Evolutionary conservation across 768 basidiomycete genomes (phyloP).

Genomic region (Amanita molliuscula): DNA sequence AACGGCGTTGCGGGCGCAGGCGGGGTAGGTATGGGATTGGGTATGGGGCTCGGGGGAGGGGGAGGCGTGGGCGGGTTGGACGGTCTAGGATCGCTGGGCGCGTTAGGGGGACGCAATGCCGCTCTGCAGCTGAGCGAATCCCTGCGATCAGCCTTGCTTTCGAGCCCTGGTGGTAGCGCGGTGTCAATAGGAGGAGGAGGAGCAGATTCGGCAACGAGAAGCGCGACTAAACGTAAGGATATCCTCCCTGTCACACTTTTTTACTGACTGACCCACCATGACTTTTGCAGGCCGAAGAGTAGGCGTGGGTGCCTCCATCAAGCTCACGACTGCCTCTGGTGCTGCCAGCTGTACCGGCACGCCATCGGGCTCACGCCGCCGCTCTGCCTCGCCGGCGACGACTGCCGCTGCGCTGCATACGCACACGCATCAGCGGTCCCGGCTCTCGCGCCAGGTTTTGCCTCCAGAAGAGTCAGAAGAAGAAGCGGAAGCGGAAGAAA

Average conservation of each 20-base stretch:
- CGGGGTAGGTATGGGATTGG: neutral
- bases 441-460: conserved; percentile 36
- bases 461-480: conserved; percentile 30
- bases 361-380: conserved; percentile 14
- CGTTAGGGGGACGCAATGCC: conserved; percentile 17
- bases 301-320: conserved; percentile 28
- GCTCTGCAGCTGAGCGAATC: conserved; percentile 33
- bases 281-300: conserved; percentile 28
- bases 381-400: conserved; percentile 35
- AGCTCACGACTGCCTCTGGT: conserved; percentile 23
- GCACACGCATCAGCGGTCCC: conserved; percentile 29
- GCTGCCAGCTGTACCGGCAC: conserved; percentile 16
- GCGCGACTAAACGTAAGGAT: conserved; percentile 30
- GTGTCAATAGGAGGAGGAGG: conserved; percentile 12
- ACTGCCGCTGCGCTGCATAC: conserved; percentile 19
- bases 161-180: conserved; percentile 20
- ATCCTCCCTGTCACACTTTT: neutral
- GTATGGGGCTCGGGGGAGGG: neutral
- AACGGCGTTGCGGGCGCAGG: neutral
- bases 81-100: neutral
- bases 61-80: neutral
- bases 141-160: conserved; percentile 27
- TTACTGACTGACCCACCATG: neutral
- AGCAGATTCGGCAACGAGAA: conserved; percentile 11
- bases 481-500: conserved; percentile 23